A percentile compares a stretch with the other conserved stretches of the same genome.
Conservation (phyloP, 495 filamentous ascomycete genomes). For the Xylaria grammica region DNA sequence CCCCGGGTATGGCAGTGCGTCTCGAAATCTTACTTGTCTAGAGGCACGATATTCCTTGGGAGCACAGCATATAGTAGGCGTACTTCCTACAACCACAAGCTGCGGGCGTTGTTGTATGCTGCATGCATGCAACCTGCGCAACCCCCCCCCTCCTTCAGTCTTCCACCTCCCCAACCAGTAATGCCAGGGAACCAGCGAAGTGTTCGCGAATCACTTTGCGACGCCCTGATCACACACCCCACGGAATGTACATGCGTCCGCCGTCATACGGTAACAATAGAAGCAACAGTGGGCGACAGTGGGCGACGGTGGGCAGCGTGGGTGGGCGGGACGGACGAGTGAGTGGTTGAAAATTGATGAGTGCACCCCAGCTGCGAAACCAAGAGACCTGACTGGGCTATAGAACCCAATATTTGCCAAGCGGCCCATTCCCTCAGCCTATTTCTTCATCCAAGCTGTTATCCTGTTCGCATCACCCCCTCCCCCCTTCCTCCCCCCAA, state of each 20-base stretch:
- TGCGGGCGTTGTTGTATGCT: conserved; percentile 9
- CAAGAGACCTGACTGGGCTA: not conserved
- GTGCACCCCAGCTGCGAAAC: not conserved
- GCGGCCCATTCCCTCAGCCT: not conserved
- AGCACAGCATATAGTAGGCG: conserved; percentile 11
- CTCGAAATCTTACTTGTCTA: conserved; percentile 2
- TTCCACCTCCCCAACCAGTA: not conserved
- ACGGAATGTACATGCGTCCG: conserved; percentile 14
- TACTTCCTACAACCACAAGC: conserved; percentile 8
- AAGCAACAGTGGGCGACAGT: conserved; percentile 1
- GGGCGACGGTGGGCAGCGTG: too few species aligned
- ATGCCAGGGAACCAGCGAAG: conserved; percentile 14
- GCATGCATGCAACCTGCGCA: conserved; percentile 23
- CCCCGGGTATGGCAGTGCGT: not conserved
- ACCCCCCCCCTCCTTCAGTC: not conserved
- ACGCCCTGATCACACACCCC: conserved; percentile 23
- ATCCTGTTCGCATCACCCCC: not conserved
- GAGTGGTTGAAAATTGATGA: conserved; percentile 11
- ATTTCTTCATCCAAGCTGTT: not conserved
- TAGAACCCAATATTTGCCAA: conserved; percentile 1
- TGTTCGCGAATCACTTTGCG: conserved; percentile 23
- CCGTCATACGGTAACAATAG: conserved; percentile 20
- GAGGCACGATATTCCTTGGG: conserved; percentile 9
- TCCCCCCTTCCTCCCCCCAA: not conserved
- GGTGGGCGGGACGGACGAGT: conserved; percentile 13